These are phyloP conservation scores for Pouteria campechiana DNA, from an alignment of 179 eudicot species.

Conservation along the genomic window DNA sequence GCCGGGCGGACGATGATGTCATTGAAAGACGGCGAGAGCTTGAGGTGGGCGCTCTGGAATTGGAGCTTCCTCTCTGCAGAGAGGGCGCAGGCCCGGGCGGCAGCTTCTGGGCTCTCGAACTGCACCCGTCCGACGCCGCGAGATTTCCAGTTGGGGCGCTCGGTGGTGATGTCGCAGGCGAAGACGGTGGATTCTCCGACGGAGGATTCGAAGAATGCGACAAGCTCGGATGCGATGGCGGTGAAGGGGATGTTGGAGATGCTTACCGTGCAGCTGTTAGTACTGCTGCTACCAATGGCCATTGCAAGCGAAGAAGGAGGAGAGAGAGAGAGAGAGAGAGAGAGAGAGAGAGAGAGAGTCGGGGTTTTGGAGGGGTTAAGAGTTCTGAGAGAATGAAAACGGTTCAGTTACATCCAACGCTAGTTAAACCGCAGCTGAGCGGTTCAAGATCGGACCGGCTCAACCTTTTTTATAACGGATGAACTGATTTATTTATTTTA, in stretches of 20 bases:
- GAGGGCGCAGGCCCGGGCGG: slow-evolving; percentile 27
- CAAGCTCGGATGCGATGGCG: slow-evolving; percentile 50
- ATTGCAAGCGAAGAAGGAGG: too few species aligned
- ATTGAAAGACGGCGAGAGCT: slow-evolving; percentile 30
- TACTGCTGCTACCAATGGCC: slow-evolving; percentile 20
- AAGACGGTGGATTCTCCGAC: slow-evolving; percentile 43
- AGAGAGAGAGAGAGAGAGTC: too few species aligned
- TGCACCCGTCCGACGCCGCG: slow-evolving; percentile 71
- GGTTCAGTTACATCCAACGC: too few species aligned
- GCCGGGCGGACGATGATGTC: slow-evolving; percentile 59
- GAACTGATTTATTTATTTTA: too few species aligned
- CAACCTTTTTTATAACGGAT: too few species aligned
- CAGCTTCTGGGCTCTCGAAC: slow-evolving; percentile 56
- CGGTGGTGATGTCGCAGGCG: slow-evolving; percentile 69
- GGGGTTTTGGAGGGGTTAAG: too few species aligned
- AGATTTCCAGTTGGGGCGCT: slow-evolving; percentile 73
- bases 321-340: background rate
- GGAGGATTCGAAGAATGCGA: slow-evolving; percentile 35
- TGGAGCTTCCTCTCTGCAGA: slow-evolving; percentile 16
- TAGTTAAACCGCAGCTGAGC: too few species aligned
- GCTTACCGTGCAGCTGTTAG: slow-evolving; percentile 29
- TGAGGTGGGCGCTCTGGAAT: slow-evolving; percentile 33
- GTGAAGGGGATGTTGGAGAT: slow-evolving; percentile 61
- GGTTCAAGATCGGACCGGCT: too few species aligned
- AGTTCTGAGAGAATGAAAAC: too few species aligned